Evolutionary conservation across 805 yeast genomes (phyloP), one percentile per base, ranked within the genome.

Genomic region (Kluyveromyces siamensis): DNA sequence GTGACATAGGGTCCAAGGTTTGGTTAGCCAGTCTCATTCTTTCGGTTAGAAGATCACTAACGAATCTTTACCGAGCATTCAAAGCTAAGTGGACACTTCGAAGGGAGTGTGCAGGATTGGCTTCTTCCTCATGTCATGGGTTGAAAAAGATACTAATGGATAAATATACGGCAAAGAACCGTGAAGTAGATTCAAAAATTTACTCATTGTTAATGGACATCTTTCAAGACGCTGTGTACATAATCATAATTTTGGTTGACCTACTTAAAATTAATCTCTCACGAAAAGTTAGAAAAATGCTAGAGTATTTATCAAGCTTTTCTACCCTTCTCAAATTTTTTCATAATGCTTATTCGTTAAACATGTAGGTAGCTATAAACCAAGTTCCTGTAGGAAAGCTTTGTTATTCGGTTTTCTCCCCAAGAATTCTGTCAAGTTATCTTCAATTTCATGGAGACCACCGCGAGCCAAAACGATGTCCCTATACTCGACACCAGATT

Each of bases 331-430:
- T 56, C 5, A 55, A 58, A 44, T 44, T 62, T 14, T 49, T 61
- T 17, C 43, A 51, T 17, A 40, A 48, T 10, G 55, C 55, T 10
- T 48, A 44, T 39, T 40, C 49, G 14, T 21, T 43, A 8, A 21
- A 16, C 14, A 21, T 43, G 14, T 43, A 36, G 14, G 14, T 30
- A 43, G 18, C 43, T 17, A 35, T 38, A 76, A 59, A 14, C 86
- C 85, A 44, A 86, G 63, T 61, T 86, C 95, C 55, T 74, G 56
- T 55, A 86, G 70, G 70, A 87, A 87, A 0, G 95, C 90, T 33
- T 74, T 78, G 43, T 81, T 77, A 57, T 76, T 79, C 45, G 95
- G 95, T 58, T 79, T 75, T 64, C 96, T 79, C 4, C 91, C 93
- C 50, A 87, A 71, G 44, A 86, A 71, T 56, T 81, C 86, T 41